Base-by-base conservation (phyloP, 768 basidiomycete genomes). In the Coprinellus aureogranulatus region DNA sequence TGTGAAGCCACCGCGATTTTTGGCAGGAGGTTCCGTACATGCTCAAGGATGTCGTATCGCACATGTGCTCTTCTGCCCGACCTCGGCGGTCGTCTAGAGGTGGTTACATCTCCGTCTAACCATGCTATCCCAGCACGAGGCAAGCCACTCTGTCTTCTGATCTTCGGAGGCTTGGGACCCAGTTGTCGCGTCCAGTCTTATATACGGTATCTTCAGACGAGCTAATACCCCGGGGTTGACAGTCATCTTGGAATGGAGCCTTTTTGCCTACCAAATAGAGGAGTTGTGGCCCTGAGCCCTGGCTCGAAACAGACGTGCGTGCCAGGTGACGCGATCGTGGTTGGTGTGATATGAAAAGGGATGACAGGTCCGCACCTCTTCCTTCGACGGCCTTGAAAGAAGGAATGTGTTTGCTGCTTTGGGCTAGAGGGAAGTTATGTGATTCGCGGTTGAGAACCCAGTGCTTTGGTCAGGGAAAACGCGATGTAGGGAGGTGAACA, bases 21-120 rank as follows among this genome's bases (percentile, higher is more conserved):
- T 93, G 91, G 91, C 77, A 85, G 68, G 92, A 94, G 71, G 89
- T 93, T 2, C 92, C 92, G 3, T 92, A 90, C 62, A 89, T 94
- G 84, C 69, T 92, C 45, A 79, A 80, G 42, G 92, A 93, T 64
- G 87, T 94, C 23, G 68, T 88, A 52, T 82, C 86, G 22, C 90
- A 92, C 71, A 71, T 93, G 39, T 92, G 89, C 70, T 85, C 88
- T 16, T 80, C 80, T 44, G 81, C 89, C 40, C 85, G 87, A 50
- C 85, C 87, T 62, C 81, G 85, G 63, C 83, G 83, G 37, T 75
- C 81, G 12, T 76, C 86, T 16, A 81, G 76, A 55, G 86, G 88
- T 41, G 88, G 88, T 40, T 92, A 92, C 70, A 85, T 90, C 57
- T 80, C 90, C 40, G 90, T 92, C 64, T 90, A 77, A 20, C n/a